Base-by-base conservation (phyloP, 2,329 filamentous ascomycete species). In the Venturia oleaginea region DNA sequence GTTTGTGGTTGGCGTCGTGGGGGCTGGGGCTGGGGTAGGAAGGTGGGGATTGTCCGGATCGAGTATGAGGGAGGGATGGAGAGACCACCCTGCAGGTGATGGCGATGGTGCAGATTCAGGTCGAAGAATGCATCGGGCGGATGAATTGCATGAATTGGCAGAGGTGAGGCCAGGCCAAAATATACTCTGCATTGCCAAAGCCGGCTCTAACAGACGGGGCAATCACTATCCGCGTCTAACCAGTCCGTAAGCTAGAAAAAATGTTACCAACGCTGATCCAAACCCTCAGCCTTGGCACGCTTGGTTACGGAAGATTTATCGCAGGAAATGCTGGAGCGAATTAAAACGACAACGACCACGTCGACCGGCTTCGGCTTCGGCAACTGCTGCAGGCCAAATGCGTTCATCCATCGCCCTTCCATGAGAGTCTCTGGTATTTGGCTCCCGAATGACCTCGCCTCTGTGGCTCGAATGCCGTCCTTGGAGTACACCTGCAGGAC, bases 121-220 rank as follows among this genome's bases (percentile, higher is more conserved):
- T 6, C 6, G 10, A 27, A 27, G 22, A 15, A 7, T 34, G 30
- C 15, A 34, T n/a, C 17, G 51, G 2, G 13, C 19, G 17, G 4
- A 7, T 34, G 51, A 27, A 34, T 57, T 57, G 51, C 51, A 30
- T 30, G 30, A 57, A 15, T 57, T 34, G 51, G 27, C n/a, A 57
- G 51, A 34, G 51, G 51, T 27, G 24, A 34, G 6, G 17, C 6
- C 51, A 34, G 6, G 17, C 6, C 51, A 10, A 27, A 4, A 34
- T 57, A 57, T 57, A 57, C n/a, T n/a, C n/a, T n/a, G n/a, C n/a
- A n/a, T 57, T 27, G 51, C 27, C 51, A 57, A n/a, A 34, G 3
- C 8, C 51, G 48, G 48, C 22, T 30, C 24, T 30, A 54, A 5
- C 46, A 51, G 46, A 24, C 4, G 3, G 51, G 51, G 15, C 13